Evolutionary conservation across 2,329 filamentous ascomycete genomes (phyloP).

Genomic region (Cercospora sp.): DNA sequence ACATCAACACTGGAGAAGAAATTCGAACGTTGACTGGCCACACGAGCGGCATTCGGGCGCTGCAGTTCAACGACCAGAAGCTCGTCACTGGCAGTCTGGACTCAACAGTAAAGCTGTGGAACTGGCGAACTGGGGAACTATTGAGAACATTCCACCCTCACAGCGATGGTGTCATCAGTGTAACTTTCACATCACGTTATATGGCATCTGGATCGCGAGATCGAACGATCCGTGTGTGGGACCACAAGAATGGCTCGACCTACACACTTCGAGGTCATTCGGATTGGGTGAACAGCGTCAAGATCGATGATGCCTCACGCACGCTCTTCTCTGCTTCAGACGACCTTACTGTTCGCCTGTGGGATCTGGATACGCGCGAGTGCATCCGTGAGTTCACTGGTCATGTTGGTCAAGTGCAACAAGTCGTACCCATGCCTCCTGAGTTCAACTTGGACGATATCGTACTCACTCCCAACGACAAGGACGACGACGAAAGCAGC

Average conservation of each 20-base stretch:
- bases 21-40: conserved; percentile 84
- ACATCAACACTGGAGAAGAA: conserved; percentile 83
- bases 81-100: conserved; percentile 90
- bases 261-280: conserved; percentile 80
- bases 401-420: conserved; percentile 93
- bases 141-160: conserved; percentile 80
- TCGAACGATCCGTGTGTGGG: conserved; percentile 87
- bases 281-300: conserved; percentile 97
- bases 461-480: conserved; percentile 55
- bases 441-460: conserved; percentile 88
- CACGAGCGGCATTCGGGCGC: conserved; percentile 75
- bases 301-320: conserved; percentile 68
- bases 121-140: conserved; percentile 88
- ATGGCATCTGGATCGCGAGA: conserved; percentile 89
- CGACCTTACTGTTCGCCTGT: conserved; percentile 85
- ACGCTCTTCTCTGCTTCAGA: conserved; percentile 93
- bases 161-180: conserved; percentile 75
- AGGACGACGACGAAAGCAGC: conserved; percentile 44
- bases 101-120: conserved; percentile 88
- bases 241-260: conserved; percentile 66
- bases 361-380: conserved; percentile 83
- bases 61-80: conserved; percentile 91
- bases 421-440: conserved; percentile 77
- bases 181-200: conserved; percentile 83
- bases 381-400: conserved; percentile 79